Percentiles rank a stretch among this genome's conserved stretches.
phyloP scores from a whole-genome alignment of 768 basidiomycete genomes.

The Cystobasidiopsis lactophilus region DNA sequence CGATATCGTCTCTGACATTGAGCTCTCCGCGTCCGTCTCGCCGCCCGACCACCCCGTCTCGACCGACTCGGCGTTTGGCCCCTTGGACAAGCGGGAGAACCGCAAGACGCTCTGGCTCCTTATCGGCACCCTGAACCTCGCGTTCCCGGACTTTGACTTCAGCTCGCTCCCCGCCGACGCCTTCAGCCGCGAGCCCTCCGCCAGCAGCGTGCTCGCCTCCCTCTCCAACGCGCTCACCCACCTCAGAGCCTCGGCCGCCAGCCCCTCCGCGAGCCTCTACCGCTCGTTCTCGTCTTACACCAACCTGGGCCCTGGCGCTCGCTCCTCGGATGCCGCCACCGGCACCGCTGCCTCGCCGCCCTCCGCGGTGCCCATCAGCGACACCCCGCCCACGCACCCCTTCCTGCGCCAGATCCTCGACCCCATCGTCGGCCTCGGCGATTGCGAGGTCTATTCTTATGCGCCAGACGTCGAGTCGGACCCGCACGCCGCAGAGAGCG shows the following conservation, averaged over 20 bases:
- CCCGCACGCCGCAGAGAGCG: conserved; percentile 44
- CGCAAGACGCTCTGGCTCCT: conserved; percentile 88
- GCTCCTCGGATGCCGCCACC: conserved; percentile 30
- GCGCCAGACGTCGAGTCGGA: conserved; percentile 80
- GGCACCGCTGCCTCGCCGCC: not conserved
- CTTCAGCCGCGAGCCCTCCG: conserved; percentile 54
- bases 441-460: conserved; percentile 92
- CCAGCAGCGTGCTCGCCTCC: conserved; percentile 47
- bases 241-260: conserved; percentile 24
- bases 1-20: conserved; percentile 54
- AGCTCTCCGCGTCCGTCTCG: conserved; percentile 36
- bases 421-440: conserved; percentile 67
- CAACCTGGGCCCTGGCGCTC: too few species aligned
- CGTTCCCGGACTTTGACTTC: conserved; percentile 95
- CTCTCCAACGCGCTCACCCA: conserved; percentile 62
- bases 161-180: conserved; percentile 72
- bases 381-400: conserved; percentile 45
- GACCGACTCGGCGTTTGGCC: conserved; percentile 63
- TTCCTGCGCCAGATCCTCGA: conserved; percentile 67
- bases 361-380: not conserved
- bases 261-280: conserved; percentile 5
- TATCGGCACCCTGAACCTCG: conserved; percentile 87
- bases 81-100: conserved; percentile 57
- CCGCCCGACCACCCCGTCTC: conserved; percentile 54
- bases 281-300: conserved; percentile 74